A percentile compares a stretch with the other conserved stretches of the same genome.
Conservation (phyloP, 116 monocot species). For the Thalassia testudinum region DNA sequence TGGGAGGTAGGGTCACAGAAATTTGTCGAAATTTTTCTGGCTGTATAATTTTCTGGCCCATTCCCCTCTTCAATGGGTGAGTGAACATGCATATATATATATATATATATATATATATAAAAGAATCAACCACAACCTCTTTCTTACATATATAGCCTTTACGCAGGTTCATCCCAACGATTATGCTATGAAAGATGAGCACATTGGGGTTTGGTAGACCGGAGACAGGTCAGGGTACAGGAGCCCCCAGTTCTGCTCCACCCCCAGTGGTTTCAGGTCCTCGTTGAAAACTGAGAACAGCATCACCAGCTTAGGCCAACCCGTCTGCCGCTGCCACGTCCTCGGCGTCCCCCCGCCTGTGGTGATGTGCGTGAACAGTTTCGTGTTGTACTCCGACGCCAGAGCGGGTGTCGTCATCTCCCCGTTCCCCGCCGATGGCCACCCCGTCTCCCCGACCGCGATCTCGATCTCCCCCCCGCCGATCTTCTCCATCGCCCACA, state of each 20-base stretch:
- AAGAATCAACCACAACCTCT: no score
- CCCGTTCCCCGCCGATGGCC: slow-evolving; percentile 39
- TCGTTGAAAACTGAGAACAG: slow-evolving; percentile 60
- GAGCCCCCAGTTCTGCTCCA: slow-evolving; percentile 26
- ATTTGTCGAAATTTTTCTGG: no score
- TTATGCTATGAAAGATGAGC: no score
- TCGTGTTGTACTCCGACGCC: slow-evolving; percentile 27
- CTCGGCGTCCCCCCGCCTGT: slow-evolving; percentile 28
- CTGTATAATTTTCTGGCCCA: no score
- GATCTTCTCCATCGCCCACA: slow-evolving; percentile 31
- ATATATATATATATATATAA: no score
- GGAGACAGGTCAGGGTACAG: slow-evolving; percentile 15
- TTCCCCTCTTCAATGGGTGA: no score
- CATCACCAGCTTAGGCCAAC: slow-evolving; percentile 18
- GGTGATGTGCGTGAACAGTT: slow-evolving; percentile 13
- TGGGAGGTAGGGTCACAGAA: no score
- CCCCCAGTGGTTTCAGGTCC: slow-evolving; percentile 27
- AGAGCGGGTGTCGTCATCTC: slow-evolving; percentile 10
- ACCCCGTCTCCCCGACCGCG: slow-evolving; percentile 47
- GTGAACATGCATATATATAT: no score
- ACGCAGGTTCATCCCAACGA: no score
- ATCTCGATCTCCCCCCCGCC: slow-evolving; percentile 11
- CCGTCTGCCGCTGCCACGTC: not conserved
- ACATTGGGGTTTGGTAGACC: slow-evolving; percentile 7
- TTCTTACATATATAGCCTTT: no score